A percentile compares a stretch with the other conserved stretches of the same genome.
These are phyloP conservation scores for Ogataea saltuana DNA, from an alignment of 805 yeast genomes.

Conservation along the genomic window DNA sequence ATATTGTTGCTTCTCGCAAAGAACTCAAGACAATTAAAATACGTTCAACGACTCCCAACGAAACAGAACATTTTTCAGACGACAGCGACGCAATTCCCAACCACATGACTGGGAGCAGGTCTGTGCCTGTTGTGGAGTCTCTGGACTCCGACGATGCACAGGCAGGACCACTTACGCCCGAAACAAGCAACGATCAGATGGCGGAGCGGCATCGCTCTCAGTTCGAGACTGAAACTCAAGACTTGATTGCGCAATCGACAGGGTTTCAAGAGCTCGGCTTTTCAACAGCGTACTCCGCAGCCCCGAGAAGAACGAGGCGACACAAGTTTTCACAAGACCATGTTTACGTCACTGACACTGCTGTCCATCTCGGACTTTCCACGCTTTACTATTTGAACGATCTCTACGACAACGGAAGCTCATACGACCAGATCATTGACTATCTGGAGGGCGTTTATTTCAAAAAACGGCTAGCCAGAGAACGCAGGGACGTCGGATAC, in stretches of 20 bases:
- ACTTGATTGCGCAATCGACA: slow-evolving; percentile 5
- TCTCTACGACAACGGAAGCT: slow-evolving; percentile 31
- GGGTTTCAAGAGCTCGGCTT: slow-evolving; percentile 7
- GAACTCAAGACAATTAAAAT: not conserved
- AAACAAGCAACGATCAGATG: not conserved
- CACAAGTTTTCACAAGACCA: slow-evolving; percentile 37
- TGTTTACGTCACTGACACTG: slow-evolving; percentile 38
- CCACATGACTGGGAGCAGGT: not conserved
- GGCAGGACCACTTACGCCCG: not conserved
- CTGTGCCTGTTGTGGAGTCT: slow-evolving; percentile 3
- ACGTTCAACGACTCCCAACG: not conserved
- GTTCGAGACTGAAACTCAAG: not conserved
- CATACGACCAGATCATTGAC: slow-evolving; percentile 31
- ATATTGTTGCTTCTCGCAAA: not conserved
- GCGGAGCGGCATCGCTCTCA: too few relatives aligned
- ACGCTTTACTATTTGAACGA: slow-evolving; percentile 31
- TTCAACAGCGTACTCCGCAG: too few relatives aligned
- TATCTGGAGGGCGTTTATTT: slow-evolving; percentile 30
- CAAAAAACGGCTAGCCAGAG: slow-evolving; percentile 25
- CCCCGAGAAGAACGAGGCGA: slow-evolving; percentile 28
- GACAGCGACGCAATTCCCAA: slow-evolving; percentile 2
- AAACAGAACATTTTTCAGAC: slow-evolving; percentile 1
- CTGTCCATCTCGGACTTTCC: slow-evolving; percentile 35
- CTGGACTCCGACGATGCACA: slow-evolving; percentile 5
- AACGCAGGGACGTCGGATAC: slow-evolving; percentile 29